phyloP scores from a whole-genome alignment of 31 red algal genomes.

The Asparagopsis taxiformis region DNA sequence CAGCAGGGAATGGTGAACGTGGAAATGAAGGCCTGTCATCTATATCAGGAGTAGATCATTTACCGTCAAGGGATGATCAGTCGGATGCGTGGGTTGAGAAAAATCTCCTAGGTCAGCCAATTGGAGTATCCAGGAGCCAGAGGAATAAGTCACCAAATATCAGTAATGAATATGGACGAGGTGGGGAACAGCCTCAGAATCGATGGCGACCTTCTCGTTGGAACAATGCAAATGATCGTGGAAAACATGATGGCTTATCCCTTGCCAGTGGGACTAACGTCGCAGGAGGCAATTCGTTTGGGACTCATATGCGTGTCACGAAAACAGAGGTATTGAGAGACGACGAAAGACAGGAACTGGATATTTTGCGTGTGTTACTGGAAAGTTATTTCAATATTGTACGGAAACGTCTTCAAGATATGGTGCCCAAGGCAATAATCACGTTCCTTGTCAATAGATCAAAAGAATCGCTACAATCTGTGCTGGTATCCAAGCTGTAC shows the following conservation, averaged over 20 bases:
- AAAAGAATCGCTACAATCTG: slow-evolving; percentile 69
- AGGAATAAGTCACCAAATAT: neutral
- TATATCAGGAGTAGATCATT: neutral
- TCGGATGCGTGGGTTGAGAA: slow-evolving; percentile 74
- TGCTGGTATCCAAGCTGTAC: slow-evolving; percentile 86
- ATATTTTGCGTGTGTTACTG: slow-evolving; percentile 78
- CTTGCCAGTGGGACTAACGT: neutral
- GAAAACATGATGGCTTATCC: slow-evolving; percentile 27
- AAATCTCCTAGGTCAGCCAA: slow-evolving; percentile 49
- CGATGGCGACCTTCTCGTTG: neutral
- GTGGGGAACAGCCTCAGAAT: neutral
- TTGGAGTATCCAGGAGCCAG: neutral
- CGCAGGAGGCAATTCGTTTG: neutral
- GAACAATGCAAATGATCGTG: neutral
- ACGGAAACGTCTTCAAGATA: slow-evolving; percentile 79
- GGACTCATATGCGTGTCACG: slow-evolving; percentile 22
- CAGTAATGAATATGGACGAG: slow-evolving; percentile 20
- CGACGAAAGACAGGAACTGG: slow-evolving; percentile 83
- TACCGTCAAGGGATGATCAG: slow-evolving; percentile 3
- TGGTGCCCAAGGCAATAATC: slow-evolving; percentile 98
- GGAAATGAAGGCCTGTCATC: neutral
- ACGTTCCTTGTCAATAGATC: slow-evolving; percentile 83
- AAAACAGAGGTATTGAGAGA: slow-evolving; percentile 54
- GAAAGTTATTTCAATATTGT: slow-evolving; percentile 98
- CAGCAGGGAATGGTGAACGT: neutral